These are phyloP conservation scores for Yamadazyma triangularis DNA, from an alignment of 1,139 yeast genomes.

Conservation along the genomic window DNA sequence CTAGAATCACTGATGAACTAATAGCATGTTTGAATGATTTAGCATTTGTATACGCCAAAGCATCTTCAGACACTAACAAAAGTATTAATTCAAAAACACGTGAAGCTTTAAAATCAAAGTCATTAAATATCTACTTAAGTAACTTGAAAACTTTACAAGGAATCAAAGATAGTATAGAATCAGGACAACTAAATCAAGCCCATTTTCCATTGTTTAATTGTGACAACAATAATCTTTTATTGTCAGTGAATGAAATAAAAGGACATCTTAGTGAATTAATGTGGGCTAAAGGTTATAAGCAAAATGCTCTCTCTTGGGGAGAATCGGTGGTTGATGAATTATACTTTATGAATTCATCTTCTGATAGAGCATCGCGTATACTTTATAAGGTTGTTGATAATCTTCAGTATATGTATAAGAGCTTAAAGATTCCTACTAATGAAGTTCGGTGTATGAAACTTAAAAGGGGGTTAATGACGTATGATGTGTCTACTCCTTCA, in stretches of 20 bases:
- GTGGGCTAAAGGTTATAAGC: conserved; percentile 52
- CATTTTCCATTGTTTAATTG: conserved; percentile 38
- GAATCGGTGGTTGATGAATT: conserved; percentile 47
- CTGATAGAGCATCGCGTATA: conserved; percentile 27
- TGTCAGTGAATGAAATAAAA: conserved; percentile 37
- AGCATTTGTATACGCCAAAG: conserved; percentile 29
- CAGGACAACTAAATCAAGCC: conserved; percentile 20
- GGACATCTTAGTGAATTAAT: conserved; percentile 62
- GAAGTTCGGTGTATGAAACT: conserved; percentile 26
- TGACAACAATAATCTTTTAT: conserved; percentile 23
- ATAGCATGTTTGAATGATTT: conserved; percentile 29
- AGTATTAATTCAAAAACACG: conserved; percentile 6
- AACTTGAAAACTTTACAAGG: conserved; percentile 25
- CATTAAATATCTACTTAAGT: conserved; percentile 36
- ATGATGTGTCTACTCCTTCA: conserved; percentile 15
- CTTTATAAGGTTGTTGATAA: conserved; percentile 28
- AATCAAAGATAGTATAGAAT: conserved; percentile 17
- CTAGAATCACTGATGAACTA: conserved; percentile 38
- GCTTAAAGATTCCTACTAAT: conserved; percentile 20
- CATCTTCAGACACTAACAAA: conserved; percentile 6
- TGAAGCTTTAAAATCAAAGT: conserved; percentile 16
- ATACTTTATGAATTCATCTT: conserved; percentile 26
- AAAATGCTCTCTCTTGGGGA: conserved; percentile 60
- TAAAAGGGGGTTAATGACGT: conserved; percentile 15
- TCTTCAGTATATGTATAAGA: conserved; percentile 28